Conservation (phyloP, 768 basidiomycete genomes). For the Tremella fuciformis region DNA sequence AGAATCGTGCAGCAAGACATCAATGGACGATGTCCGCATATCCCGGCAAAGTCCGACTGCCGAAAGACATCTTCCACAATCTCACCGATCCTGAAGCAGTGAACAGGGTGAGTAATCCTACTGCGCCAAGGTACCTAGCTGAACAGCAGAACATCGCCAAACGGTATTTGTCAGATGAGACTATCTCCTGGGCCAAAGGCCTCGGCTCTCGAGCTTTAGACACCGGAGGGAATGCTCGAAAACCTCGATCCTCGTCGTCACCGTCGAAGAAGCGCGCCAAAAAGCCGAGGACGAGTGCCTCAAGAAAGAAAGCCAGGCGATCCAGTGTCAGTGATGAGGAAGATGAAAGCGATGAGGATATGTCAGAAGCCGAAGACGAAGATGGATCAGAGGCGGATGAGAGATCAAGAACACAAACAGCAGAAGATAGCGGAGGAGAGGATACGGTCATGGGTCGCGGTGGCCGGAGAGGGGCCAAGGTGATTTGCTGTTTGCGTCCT, state of each 20-base stretch:
- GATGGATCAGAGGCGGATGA: constrained; percentile 18
- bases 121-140: not conserved
- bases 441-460: constrained; percentile 41
- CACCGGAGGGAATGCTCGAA: constrained; percentile 10
- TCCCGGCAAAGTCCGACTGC: constrained; percentile 75
- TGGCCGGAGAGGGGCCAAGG: constrained; percentile 43
- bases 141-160: constrained; percentile 6
- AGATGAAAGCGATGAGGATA: constrained; percentile 19
- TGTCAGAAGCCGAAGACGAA: constrained; percentile 24
- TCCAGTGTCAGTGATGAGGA: constrained; percentile 17
- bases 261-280: constrained; percentile 12
- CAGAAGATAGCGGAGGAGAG: constrained; percentile 20
- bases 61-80: constrained; percentile 73
- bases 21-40: constrained; percentile 75
- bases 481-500: constrained; percentile 13
- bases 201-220: constrained; percentile 18
- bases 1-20: constrained; percentile 61
- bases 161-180: constrained; percentile 25
- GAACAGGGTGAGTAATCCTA: constrained; percentile 1
- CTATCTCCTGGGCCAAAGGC: constrained; percentile 21
- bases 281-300: constrained; percentile 4
- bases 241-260: not conserved
- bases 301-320: constrained; percentile 19
- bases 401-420: no score
- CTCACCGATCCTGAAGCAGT: constrained; percentile 49